These are phyloP conservation scores for Dothistroma septosporum DNA, from an alignment of 2,329 filamentous ascomycete genomes.

Conservation along the genomic window DNA sequence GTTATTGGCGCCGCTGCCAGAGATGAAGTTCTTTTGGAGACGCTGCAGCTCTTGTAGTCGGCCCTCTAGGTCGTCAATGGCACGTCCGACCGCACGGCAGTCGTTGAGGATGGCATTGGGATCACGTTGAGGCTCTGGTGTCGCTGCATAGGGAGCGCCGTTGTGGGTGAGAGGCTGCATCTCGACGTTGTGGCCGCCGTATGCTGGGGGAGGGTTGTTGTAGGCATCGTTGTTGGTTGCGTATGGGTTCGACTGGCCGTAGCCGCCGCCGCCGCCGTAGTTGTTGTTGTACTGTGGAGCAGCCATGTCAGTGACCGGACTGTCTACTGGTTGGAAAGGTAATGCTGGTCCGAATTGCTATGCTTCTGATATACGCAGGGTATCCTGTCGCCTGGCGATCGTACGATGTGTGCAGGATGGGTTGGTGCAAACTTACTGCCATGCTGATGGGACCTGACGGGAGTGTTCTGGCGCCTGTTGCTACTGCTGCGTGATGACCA, in stretches of 20 bases:
- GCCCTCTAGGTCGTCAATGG: constrained; percentile 68
- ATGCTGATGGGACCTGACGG: too few relatives aligned
- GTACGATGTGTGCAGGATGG: not conserved
- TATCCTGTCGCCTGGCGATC: constrained; percentile 6
- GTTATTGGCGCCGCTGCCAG: constrained; percentile 61
- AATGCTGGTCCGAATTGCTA: constrained; percentile 2
- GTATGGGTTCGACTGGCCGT: constrained; percentile 56
- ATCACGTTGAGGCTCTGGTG: constrained; percentile 43
- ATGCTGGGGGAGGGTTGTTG: constrained; percentile 28
- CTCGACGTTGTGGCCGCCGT: constrained; percentile 54
- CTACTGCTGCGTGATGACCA: not conserved
- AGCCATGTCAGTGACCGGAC: constrained; percentile 17
- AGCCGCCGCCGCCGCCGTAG: constrained; percentile 42
- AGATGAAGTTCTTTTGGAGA: constrained; percentile 68
- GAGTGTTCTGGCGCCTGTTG: constrained; percentile 9
- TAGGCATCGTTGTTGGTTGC: constrained; percentile 34
- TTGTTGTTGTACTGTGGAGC: constrained; percentile 33
- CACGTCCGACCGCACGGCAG: constrained; percentile 73
- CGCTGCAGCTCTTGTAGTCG: constrained; percentile 68
- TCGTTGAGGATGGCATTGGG: constrained; percentile 79
- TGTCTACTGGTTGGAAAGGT: not conserved
- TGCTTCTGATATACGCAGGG: constrained; percentile 2
- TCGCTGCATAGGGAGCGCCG: constrained; percentile 22
- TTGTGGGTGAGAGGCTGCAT: constrained; percentile 58
- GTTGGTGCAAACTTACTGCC: constrained; percentile 1